Evolutionary conservation across 371 early-diverging fungal species (phyloP).

Genomic region (Dentiscutata heterogama): DNA sequence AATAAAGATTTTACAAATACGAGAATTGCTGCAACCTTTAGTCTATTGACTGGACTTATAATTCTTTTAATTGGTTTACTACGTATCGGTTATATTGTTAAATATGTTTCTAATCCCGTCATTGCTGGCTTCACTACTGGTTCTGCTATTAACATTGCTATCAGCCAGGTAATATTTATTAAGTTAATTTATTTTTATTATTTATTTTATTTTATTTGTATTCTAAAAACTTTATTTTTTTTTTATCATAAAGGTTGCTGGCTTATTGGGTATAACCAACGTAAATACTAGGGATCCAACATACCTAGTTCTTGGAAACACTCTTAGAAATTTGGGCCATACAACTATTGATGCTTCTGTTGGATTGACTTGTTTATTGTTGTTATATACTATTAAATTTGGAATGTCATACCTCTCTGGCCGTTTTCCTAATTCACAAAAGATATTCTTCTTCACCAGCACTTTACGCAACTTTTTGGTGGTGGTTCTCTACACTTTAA

Average conservation of each 20-base stretch:
- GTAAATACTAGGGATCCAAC: slow-evolving; percentile 68
- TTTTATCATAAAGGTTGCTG: slow-evolving; percentile 51
- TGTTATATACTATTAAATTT: slow-evolving; percentile 61
- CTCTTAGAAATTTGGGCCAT: slow-evolving; percentile 58
- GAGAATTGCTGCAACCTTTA: slow-evolving; percentile 66
- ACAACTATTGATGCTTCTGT: slow-evolving; percentile 63
- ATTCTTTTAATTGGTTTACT: slow-evolving; percentile 78
- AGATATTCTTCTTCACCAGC: slow-evolving; percentile 54
- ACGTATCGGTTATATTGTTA: slow-evolving; percentile 86
- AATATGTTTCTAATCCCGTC: slow-evolving; percentile 85
- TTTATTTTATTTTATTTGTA: neutral
- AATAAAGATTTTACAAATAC: slow-evolving; percentile 51
- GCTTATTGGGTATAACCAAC: slow-evolving; percentile 78
- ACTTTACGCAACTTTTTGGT: slow-evolving; percentile 56
- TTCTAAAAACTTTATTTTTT: neutral
- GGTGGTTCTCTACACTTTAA: slow-evolving; percentile 77
- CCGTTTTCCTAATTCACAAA: slow-evolving; percentile 58
- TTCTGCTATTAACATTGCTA: slow-evolving; percentile 77
- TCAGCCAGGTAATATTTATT: slow-evolving; percentile 65
- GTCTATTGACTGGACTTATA: slow-evolving; percentile 70
- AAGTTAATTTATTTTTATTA: slow-evolving; percentile 10
- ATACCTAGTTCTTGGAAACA: slow-evolving; percentile 66
- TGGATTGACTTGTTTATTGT: slow-evolving; percentile 59
- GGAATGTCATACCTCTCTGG: slow-evolving; percentile 50
- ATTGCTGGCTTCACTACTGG: slow-evolving; percentile 83